phyloP scores from a whole-genome alignment of 495 filamentous ascomycete genomes.

The Hypomontagnella monticulosa region DNA sequence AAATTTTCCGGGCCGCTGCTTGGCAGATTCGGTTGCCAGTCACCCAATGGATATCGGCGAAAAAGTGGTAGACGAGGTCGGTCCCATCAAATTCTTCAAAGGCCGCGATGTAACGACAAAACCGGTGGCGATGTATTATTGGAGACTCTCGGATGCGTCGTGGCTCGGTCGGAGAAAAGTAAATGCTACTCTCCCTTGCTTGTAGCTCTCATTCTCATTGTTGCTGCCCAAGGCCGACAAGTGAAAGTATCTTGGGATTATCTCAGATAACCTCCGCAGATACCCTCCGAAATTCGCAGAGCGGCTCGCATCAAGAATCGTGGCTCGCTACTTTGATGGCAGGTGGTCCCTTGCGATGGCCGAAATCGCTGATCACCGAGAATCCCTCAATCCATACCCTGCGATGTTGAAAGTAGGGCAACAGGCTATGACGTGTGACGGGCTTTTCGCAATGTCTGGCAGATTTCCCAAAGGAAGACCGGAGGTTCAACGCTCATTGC shows the following conservation, averaged over 20 bases:
- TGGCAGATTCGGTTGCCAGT: conserved; percentile 16
- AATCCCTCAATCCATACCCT: conserved; percentile 10
- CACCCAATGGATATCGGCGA: conserved; percentile 20
- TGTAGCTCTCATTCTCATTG: conserved; percentile 4
- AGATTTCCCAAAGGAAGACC: neutral
- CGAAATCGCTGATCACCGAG: conserved; percentile 32
- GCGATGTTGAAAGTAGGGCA: neutral
- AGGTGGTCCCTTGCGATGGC: neutral
- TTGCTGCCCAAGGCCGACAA: neutral
- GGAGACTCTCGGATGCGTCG: conserved; percentile 15
- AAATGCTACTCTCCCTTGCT: neutral
- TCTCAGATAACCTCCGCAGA: conserved; percentile 18
- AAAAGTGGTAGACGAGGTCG: conserved; percentile 14
- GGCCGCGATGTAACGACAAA: conserved; percentile 36
- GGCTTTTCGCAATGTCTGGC: neutral
- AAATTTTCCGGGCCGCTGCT: conserved; percentile 23
- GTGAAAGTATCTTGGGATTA: neutral
- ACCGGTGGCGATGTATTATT: conserved; percentile 26
- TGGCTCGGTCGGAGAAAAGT: conserved; percentile 13
- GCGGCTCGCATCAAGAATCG: conserved; percentile 2
- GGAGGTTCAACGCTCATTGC: neutral
- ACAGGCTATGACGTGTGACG: conserved; percentile 1
- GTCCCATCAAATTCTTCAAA: conserved; percentile 21
- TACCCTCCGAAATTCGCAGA: conserved; percentile 30
- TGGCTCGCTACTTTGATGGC: conserved; percentile 1